Conservation (phyloP, 495 filamentous ascomycete genomes). For the Glonium stellatum region DNA sequence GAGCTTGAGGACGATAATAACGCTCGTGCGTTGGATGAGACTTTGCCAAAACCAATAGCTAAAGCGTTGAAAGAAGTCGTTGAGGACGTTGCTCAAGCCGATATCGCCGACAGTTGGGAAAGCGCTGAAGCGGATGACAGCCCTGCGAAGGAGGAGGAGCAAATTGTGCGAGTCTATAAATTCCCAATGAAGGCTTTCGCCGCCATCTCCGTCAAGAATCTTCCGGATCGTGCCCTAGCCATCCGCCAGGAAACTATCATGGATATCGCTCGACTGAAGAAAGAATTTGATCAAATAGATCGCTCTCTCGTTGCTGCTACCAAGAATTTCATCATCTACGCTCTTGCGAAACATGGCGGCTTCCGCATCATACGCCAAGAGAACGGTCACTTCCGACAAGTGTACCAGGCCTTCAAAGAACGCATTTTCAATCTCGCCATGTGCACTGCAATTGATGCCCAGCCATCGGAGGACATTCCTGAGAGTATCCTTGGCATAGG, state of each 20-base stretch:
- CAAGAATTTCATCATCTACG: constrained; percentile 88
- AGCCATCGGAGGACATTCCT: constrained; percentile 33
- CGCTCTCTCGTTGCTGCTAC: constrained; percentile 84
- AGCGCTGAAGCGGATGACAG: constrained; percentile 65
- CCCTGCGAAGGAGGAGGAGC: constrained; percentile 57
- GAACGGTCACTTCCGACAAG: constrained; percentile 77
- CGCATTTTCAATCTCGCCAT: constrained; percentile 90
- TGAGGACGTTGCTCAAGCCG: constrained; percentile 49
- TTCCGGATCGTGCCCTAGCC: constrained; percentile 36
- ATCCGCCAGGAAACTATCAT: constrained; percentile 65
- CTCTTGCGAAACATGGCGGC: constrained; percentile 83
- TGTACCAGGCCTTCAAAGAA: constrained; percentile 81
- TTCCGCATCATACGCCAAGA: constrained; percentile 90
- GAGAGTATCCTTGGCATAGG: constrained; percentile 87
- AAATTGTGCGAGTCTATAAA: constrained; percentile 73
- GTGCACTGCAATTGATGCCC: constrained; percentile 49
- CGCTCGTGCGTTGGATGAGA: constrained; percentile 44
- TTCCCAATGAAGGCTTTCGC: constrained; percentile 96
- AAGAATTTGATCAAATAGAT: constrained; percentile 95
- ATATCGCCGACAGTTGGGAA: constrained; percentile 63
- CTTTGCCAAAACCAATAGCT: constrained; percentile 44
- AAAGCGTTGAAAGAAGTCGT: constrained; percentile 52
- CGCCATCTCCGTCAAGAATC: constrained; percentile 54
- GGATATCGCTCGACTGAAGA: constrained; percentile 87
- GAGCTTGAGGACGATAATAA: constrained; percentile 54